Evolutionary conservation across 2,329 filamentous ascomycete genomes (phyloP), one percentile per base, ranked within the genome.

Genomic region (Golovinomyces cichoracearum): DNA sequence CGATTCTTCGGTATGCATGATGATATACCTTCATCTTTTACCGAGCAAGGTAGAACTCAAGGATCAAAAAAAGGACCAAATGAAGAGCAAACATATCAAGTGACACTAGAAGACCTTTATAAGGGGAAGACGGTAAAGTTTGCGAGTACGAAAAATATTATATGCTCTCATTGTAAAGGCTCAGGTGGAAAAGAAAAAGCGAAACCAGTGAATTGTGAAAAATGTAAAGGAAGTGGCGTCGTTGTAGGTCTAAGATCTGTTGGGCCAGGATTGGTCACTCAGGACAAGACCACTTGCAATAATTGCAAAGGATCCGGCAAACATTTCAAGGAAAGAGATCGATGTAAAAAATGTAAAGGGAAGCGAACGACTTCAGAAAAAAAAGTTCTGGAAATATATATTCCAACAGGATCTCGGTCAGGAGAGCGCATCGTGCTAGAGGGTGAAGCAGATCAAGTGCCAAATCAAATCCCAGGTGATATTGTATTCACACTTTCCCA

Each of bases 61-160:
- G 69, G 72, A 55, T 77, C 78, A 22, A 70, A 78, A 51, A 80
- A 77, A 57, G 85, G 88, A 42, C 76, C 73, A 48, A 78, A 86
- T 56, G 88, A 94, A 63, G 80, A 93, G 62, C 83, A 93, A 58
- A 75, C 83, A 57, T 95, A 98, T 65, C 78, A 85, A 62, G 83
- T 95, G 50, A 81, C 77, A 1, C 67, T 98, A 51, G 90, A 95
- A 63, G 90, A 98, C 64, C 71, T 98, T 27, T 98, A 95, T 72
- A 94, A 93, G 67, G 90, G 90, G 58, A 94, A 95, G 71, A 94
- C 90, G 0, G 90, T 93, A 60, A 90, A 92, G 66, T 94, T 98
- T 63, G 78, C 84, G 7, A 90, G 83, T 60, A 92, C 86, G 59
- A 95, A 95, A 69, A 88, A 93, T 60, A 74, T 94, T 52, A 70